These are phyloP conservation scores for Salicornia ramosissima DNA, from an alignment of 148 eudicot genomes.

Conservation along the genomic window DNA sequence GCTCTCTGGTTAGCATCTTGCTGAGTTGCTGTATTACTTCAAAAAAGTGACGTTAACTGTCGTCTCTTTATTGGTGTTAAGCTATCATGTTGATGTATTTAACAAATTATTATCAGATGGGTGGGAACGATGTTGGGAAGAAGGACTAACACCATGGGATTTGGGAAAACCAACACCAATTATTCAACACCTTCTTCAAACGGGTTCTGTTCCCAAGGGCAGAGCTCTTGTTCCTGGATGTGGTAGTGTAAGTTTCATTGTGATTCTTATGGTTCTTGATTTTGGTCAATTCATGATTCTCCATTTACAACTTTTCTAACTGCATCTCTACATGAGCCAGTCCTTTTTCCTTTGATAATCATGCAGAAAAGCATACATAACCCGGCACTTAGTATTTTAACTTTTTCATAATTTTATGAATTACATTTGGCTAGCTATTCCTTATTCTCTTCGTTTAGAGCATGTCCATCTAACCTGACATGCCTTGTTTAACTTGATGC, in stretches of 20 bases:
- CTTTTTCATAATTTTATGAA: background rate
- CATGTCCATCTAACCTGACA: no score
- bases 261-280: background rate
- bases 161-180: conserved; percentile 79
- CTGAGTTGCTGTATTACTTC: no score
- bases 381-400: background rate
- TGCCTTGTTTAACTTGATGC: background rate
- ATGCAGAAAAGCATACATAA: background rate
- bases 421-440: background rate
- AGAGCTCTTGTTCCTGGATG: conserved; percentile 81
- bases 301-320: background rate
- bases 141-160: conserved; percentile 81
- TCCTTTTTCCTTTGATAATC: background rate
- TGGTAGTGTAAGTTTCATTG: conserved; percentile 55
- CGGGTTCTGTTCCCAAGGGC: conserved; percentile 60
- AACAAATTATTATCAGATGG: conserved; percentile 39
- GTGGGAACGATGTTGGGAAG: conserved; percentile 76
- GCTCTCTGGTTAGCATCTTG: background rate
- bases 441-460: background rate
- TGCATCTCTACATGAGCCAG: background rate
- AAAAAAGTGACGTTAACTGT: no score
- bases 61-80: no score
- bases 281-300: background rate
- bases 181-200: conserved; percentile 51
- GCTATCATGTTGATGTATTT: background rate